Conservation (phyloP, 1,139 yeast species). For the Dujonia santamariae region DNA sequence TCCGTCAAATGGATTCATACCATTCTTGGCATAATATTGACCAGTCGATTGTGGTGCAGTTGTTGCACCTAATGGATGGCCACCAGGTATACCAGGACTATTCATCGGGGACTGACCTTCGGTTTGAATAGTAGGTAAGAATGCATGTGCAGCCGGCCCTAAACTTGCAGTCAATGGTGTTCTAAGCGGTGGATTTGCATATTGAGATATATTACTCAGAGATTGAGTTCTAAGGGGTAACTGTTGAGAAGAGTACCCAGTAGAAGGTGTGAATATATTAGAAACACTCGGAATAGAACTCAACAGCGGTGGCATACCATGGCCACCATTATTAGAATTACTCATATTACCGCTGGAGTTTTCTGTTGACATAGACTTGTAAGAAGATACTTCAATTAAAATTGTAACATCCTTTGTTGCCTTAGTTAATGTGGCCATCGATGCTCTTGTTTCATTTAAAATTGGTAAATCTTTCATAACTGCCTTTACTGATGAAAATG, state of each 20-base stretch:
- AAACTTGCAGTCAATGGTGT: conserved; percentile 34
- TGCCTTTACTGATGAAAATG: conserved; percentile 77
- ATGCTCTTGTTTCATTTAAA: conserved; percentile 74
- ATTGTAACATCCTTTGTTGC: conserved; percentile 90
- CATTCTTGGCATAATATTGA: conserved; percentile 35
- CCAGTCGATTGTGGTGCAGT: conserved; percentile 39
- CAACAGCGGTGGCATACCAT: conserved; percentile 24
- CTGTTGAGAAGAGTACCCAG: conserved; percentile 27
- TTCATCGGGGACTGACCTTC: conserved; percentile 13
- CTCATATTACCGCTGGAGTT: conserved; percentile 9
- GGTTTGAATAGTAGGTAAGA: conserved; percentile 14
- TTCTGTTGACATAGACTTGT: conserved; percentile 32
- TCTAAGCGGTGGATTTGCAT: conserved; percentile 23
- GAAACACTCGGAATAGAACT: conserved; percentile 32
- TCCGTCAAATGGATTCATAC: conserved; percentile 43
- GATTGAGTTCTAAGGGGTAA: conserved; percentile 12
- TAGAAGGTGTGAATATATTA: conserved; percentile 32
- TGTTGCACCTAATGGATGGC: conserved; percentile 15
- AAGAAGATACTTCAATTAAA: conserved; percentile 57
- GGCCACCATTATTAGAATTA: too few relatives aligned
- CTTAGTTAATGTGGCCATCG: conserved; percentile 77
- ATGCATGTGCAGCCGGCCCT: conserved; percentile 26
- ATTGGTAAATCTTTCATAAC: conserved; percentile 81
- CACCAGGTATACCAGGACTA: conserved; percentile 16
- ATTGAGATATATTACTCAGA: conserved; percentile 18